A percentile compares a stretch with the other conserved stretches of the same genome.
phyloP scores from a whole-genome alignment of 805 yeast species.

The Monosporozyma solicola region DNA sequence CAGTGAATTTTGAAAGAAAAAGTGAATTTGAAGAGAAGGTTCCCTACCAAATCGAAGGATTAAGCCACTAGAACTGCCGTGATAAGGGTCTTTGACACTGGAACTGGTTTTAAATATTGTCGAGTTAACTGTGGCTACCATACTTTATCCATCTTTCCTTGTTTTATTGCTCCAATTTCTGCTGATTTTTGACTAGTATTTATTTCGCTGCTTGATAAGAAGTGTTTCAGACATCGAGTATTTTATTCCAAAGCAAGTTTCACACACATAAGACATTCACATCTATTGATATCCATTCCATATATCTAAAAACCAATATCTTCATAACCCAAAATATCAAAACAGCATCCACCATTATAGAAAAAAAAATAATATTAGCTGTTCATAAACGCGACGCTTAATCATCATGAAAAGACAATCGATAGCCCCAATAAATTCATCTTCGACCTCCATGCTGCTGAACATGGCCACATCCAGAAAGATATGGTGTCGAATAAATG shows the following conservation, averaged over 20 bases:
- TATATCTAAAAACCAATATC: neutral
- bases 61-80: neutral
- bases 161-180: neutral
- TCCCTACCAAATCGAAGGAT: neutral
- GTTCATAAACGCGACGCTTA: neutral
- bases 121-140: neutral
- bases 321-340: neutral
- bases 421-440: neutral
- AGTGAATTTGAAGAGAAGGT: neutral
- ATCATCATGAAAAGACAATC: conserved; percentile 2
- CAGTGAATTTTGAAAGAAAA: neutral
- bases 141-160: neutral
- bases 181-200: neutral
- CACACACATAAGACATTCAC: neutral
- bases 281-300: neutral
- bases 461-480: conserved; percentile 8
- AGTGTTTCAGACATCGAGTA: neutral
- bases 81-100: neutral
- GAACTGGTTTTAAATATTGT: neutral
- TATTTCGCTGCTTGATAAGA: neutral
- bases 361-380: neutral
- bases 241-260: neutral
- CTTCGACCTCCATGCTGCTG: conserved; percentile 4
- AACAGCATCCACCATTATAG: neutral
- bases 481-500: conserved; percentile 20